Base-by-base conservation (phyloP, 1,284 basidiomycete species). In the Apiotrichum gracile region DNA sequence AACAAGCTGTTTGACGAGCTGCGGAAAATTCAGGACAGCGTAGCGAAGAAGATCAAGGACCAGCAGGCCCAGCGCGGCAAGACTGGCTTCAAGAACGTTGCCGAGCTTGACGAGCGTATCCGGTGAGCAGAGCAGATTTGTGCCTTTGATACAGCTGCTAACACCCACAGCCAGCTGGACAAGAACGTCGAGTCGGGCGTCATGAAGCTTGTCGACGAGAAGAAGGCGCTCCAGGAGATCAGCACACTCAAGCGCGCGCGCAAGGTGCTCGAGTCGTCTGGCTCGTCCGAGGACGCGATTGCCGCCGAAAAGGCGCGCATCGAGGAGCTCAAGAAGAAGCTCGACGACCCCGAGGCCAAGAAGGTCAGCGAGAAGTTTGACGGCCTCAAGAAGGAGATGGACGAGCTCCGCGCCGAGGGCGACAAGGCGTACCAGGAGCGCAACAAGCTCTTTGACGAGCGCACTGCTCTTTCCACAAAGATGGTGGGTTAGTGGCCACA, bases 131-230 rank as follows among this genome's bases (percentile, higher is more conserved):
- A 44, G 13, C 6, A 39, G 5, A 5, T 24, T 12, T 9, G 10
- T 31, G 13, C 29, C 29, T 13, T 7, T 8, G 8, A 31, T 8
- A 7, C 29, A 31, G 29, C n/a, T 17, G 31, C 44, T 29, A 16
- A 27, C n/a, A 21, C 14, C 42, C 33, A 5, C 49, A 58, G 56
- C 41, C 19, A 46, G 61, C 79, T 92, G 65, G 88, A 93, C 58
- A 86, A 82, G 65, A 87, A 92, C 70, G 85, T 99, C 56, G 94
- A 97, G 69, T 87, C 88, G 10, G 96, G 94, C 22, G 83, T 72
- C 60, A 81, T 98, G 82, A 97, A 92, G 74, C 81, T 98, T 52
- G 92, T 87, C 35, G 94, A 97, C 52, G 96, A 98, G 78, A 97
- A 97, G 77, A 86, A 90, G 61, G 90, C 93, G 6, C 80, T 99